Evolutionary conservation across 1,284 basidiomycete species (phyloP), one percentile per base, ranked within the genome.

Genomic region (Puccinia novopanici): DNA sequence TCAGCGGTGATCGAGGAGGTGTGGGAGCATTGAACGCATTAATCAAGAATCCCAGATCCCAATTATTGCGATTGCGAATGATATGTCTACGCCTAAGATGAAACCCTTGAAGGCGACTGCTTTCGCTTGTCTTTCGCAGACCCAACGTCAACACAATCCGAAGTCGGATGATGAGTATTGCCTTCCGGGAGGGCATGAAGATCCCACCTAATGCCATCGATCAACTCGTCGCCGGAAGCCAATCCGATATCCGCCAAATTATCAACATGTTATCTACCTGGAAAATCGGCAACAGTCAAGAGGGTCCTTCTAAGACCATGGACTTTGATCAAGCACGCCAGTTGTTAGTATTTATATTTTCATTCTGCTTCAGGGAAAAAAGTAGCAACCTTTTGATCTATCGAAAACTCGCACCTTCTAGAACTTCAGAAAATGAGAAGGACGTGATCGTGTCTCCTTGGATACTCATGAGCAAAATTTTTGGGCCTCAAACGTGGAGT

Each of bases 251-350:
- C 81, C 92, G 96, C 6, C 94, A 96, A 84, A 93, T 99, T 6
- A 88, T 98, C 83, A 99, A 98, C 85, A 98, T 99, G 94, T 88
- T 99, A 8, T 96, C 95, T 13, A 98, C 95, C 0, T 99, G 94
- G 93, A 94, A 91, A 85, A 87, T 95, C 30, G 91, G 91, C 19
- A 82, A 82, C 1, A 90, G 89, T 83, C 85, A 88, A 79, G 24
- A 75, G 24, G 70, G 70, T 9, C 77, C 77, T 72, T 34, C 70
- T 30, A 73, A 80, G 61, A 89, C 89, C 2, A 93, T 97, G 91
- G 89, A 91, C 83, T 97, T 93, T 86, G 94, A 99, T 84, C 91
- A 98, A 84, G 90, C 93, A 82, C 97, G 98, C 86, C 86, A 88
- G 30, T 87, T 98, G 94, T 97, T 84, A 57, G 65, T 63, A 24